Conservation (phyloP, 371 early-diverging fungal species). For the Batkoa obscura region DNA sequence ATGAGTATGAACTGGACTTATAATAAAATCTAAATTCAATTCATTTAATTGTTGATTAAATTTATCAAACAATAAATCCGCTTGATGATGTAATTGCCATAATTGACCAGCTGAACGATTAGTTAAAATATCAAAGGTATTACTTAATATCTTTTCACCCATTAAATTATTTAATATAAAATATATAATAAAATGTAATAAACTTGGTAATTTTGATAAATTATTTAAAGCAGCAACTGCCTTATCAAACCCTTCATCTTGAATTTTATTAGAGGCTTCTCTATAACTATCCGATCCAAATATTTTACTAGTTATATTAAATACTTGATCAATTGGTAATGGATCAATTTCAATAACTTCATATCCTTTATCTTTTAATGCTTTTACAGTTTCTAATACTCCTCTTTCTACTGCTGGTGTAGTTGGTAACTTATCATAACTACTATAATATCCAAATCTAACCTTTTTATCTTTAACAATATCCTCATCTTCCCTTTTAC, state of each 20-base stretch:
- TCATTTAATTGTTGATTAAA: background rate
- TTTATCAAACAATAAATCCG: background rate
- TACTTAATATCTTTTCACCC: background rate
- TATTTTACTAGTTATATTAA: background rate
- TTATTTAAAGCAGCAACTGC: background rate
- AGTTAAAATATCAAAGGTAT: too few species aligned
- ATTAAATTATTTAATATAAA: too few species aligned
- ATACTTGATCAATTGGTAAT: background rate
- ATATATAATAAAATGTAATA: background rate
- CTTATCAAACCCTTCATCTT: background rate
- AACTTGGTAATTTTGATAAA: background rate
- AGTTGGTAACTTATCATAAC: background rate
- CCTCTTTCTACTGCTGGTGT: constrained; percentile 1
- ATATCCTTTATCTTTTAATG: background rate
- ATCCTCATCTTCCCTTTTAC: background rate
- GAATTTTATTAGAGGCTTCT: background rate
- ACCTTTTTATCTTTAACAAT: background rate
- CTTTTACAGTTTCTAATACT: background rate
- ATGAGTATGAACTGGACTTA: background rate
- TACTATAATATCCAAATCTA: constrained; percentile 1
- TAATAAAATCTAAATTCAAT: background rate
- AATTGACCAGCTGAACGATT: too few species aligned
- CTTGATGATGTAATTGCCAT: background rate
- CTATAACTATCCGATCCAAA: background rate
- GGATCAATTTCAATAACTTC: background rate